Conservation (phyloP, 2,329 filamentous ascomycete genomes). For the Tolypocladium pustulatum region DNA sequence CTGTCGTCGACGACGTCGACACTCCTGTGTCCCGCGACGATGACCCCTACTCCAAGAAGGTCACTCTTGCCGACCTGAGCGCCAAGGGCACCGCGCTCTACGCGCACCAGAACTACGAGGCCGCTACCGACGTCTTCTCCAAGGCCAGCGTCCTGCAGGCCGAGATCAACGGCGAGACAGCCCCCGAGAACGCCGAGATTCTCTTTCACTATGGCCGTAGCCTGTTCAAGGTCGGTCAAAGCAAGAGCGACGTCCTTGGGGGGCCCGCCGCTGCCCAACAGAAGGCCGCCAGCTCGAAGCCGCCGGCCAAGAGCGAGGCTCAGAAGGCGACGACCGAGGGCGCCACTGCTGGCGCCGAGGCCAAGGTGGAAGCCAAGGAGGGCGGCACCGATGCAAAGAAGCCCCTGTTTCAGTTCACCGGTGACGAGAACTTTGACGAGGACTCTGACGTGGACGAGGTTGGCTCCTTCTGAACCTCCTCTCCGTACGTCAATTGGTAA, state of each 20-base stretch:
- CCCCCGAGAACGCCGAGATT: conserved; percentile 81
- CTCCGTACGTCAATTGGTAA: neutral
- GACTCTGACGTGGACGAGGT: conserved; percentile 55
- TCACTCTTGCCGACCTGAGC: conserved; percentile 66
- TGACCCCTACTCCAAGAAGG: conserved; percentile 40
- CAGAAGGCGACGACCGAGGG: conserved; percentile 36
- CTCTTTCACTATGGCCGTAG: conserved; percentile 91
- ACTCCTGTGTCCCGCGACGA: conserved; percentile 24
- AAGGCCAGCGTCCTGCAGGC: conserved; percentile 84
- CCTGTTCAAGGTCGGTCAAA: conserved; percentile 86
- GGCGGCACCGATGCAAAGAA: conserved; percentile 41
- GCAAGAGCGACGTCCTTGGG: conserved; percentile 88
- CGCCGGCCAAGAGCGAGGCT: conserved; percentile 26
- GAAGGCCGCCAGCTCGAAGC: conserved; percentile 32
- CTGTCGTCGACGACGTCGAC: conserved; percentile 8
- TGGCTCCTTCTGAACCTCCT: conserved; percentile 13
- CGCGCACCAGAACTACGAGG: conserved; percentile 77
- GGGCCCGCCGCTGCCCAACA: conserved; percentile 57
- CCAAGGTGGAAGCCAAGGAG: conserved; percentile 25
- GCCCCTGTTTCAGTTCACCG: conserved; percentile 81
- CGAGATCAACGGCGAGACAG: conserved; percentile 84
- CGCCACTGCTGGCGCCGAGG: conserved; percentile 31
- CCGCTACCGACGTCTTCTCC: conserved; percentile 79
- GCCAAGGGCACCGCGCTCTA: conserved; percentile 78
- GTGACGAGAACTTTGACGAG: conserved; percentile 86